Evolutionary conservation across 495 filamentous ascomycete genomes (phyloP).

Genomic region (Penicillium arizonense): DNA sequence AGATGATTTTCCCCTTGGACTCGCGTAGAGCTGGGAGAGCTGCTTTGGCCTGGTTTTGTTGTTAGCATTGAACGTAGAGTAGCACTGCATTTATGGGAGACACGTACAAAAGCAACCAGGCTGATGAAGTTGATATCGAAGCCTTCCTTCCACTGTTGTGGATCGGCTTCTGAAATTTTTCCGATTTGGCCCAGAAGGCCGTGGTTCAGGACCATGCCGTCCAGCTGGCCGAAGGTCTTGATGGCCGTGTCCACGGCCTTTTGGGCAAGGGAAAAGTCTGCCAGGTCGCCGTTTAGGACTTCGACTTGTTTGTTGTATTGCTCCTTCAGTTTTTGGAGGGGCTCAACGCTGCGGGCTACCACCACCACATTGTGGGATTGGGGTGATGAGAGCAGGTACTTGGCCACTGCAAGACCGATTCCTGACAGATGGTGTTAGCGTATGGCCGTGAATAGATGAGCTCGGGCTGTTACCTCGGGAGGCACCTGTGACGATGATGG

Average conservation of each 20-base stretch:
- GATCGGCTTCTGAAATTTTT: slow-evolving; percentile 59
- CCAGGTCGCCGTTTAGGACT: slow-evolving; percentile 73
- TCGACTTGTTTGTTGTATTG: slow-evolving; percentile 66
- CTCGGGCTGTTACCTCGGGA: slow-evolving; percentile 47
- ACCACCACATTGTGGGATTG: slow-evolving; percentile 69
- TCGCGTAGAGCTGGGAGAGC: slow-evolving; percentile 70
- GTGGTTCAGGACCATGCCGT: slow-evolving; percentile 87
- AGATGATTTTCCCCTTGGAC: slow-evolving; percentile 66
- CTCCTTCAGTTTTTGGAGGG: slow-evolving; percentile 64
- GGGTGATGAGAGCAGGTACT: slow-evolving; percentile 62
- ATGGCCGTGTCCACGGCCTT: slow-evolving; percentile 63
- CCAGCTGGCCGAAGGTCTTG: slow-evolving; percentile 65
- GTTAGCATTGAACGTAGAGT: slow-evolving; percentile 12
- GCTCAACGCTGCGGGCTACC: slow-evolving; percentile 66
- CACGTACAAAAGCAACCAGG: slow-evolving; percentile 69
- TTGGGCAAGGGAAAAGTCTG: slow-evolving; percentile 59
- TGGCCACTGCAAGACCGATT: slow-evolving; percentile 76
- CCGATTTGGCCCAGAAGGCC: slow-evolving; percentile 77
- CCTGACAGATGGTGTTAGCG: slow-evolving; percentile 43
- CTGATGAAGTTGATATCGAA: slow-evolving; percentile 87
- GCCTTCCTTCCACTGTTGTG: slow-evolving; percentile 69
- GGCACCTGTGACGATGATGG: slow-evolving; percentile 63
- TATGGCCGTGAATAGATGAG: not conserved
- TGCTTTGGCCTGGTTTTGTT: slow-evolving; percentile 59
- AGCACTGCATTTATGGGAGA: not conserved